Percentiles rank a stretch among this genome's conserved stretches.
Conservation (phyloP, 2,329 filamentous ascomycete genomes). For the Penicillium sclerotigenum region DNA sequence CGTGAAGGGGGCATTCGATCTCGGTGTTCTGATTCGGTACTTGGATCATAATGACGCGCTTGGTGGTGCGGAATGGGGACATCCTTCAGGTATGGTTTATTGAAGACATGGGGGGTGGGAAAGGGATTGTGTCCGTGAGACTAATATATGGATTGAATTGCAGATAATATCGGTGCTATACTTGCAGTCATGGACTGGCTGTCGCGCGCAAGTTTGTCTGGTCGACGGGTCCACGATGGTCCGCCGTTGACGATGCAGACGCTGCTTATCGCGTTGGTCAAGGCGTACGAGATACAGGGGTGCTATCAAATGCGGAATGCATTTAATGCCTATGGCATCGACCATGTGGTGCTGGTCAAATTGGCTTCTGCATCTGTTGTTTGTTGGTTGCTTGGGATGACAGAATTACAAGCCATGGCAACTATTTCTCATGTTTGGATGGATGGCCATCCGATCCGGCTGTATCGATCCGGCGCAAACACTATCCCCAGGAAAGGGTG, state of each 20-base stretch:
- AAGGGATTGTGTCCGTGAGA: background rate
- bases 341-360: slow-evolving; percentile 45
- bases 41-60: slow-evolving; percentile 45
- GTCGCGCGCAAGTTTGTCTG: slow-evolving; percentile 15
- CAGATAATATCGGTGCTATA: slow-evolving; percentile 43
- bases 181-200: slow-evolving; percentile 36
- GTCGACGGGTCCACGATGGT: slow-evolving; percentile 3
- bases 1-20: slow-evolving; percentile 40
- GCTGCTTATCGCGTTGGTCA: slow-evolving; percentile 37
- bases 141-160: background rate
- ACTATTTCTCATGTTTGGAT: slow-evolving; percentile 42
- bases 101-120: background rate
- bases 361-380: slow-evolving; percentile 41
- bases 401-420: slow-evolving; percentile 32
- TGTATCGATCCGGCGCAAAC: slow-evolving; percentile 36
- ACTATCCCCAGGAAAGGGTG: slow-evolving; percentile 43
- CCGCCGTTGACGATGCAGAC: slow-evolving; percentile 33
- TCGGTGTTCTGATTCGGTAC: slow-evolving; percentile 41
- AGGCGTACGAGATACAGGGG: slow-evolving; percentile 46
- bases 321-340: slow-evolving; percentile 42
- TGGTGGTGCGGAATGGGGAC: slow-evolving; percentile 44
- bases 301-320: slow-evolving; percentile 36
- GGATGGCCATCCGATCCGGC: slow-evolving; percentile 38
- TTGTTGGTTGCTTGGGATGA: slow-evolving; percentile 38
- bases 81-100: slow-evolving; percentile 35